phyloP scores from a whole-genome alignment of 305 asterid species.

The Fraxinus greggii region DNA sequence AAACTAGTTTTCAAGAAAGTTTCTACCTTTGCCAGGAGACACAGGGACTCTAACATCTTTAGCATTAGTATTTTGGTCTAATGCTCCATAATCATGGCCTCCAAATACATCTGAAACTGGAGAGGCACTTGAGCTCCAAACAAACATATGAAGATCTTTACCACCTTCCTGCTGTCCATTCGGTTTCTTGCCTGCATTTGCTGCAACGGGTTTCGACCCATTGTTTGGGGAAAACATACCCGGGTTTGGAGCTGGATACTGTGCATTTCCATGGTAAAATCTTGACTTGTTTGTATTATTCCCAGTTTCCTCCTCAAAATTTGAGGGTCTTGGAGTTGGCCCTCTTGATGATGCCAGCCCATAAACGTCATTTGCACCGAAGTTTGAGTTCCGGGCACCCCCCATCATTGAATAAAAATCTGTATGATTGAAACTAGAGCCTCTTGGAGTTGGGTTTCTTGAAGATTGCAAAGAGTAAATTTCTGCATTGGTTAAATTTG shows the following conservation, averaged over 20 bases:
- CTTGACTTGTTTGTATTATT: neutral
- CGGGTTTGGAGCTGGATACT: conserved; percentile 81
- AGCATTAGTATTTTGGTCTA: conserved; percentile 41
- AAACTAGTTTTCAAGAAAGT: neutral
- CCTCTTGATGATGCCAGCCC: conserved; percentile 58
- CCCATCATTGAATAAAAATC: conserved; percentile 86
- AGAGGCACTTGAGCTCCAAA: conserved; percentile 92
- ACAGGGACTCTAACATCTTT: conserved; percentile 65
- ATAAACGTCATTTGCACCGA: conserved; percentile 66
- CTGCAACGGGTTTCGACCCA: conserved; percentile 28
- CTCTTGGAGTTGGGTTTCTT: conserved; percentile 86
- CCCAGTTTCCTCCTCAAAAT: conserved; percentile 65
- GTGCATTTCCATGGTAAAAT: conserved; percentile 15
- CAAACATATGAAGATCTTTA: conserved; percentile 87
- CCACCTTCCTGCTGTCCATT: conserved; percentile 52
- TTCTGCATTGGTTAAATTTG: conserved; percentile 86
- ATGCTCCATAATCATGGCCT: conserved; percentile 58
- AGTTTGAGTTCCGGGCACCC: conserved; percentile 68
- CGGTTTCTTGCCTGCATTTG: conserved; percentile 44
- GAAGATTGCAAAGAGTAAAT: conserved; percentile 90
- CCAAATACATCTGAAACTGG: conserved; percentile 89
- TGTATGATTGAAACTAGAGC: conserved; percentile 82
- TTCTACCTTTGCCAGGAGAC: conserved; percentile 58
- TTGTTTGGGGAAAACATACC: conserved; percentile 79
- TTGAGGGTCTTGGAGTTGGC: conserved; percentile 78